Conservation (phyloP, 345 rosid genomes). For the Rubroshorea leprosula region DNA sequence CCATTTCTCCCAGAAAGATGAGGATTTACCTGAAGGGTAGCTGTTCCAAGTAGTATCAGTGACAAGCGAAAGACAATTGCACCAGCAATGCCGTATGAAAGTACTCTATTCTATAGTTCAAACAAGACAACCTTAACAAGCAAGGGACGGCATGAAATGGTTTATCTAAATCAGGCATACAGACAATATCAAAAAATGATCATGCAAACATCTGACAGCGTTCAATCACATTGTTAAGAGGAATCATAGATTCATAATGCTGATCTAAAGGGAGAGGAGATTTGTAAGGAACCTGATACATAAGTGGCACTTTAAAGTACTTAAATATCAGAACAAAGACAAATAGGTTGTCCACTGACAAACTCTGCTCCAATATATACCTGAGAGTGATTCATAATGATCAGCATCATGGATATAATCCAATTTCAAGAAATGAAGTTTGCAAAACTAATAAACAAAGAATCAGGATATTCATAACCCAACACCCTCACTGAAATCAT, state of each 20-base stretch:
- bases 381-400: slow-evolving; percentile 39
- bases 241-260: background rate
- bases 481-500: too few relatives aligned
- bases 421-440: background rate
- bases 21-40: slow-evolving; percentile 75
- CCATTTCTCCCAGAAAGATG: background rate
- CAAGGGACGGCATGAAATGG: slow-evolving; percentile 5
- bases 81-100: slow-evolving; percentile 88
- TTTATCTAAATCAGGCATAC: background rate
- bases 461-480: background rate
- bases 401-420: slow-evolving; percentile 5
- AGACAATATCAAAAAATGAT: background rate
- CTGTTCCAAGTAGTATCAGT: slow-evolving; percentile 80
- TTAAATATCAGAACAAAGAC: slow-evolving; percentile 90
- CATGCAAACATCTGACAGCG: slow-evolving; percentile 1
- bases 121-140: slow-evolving; percentile 18
- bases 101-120: slow-evolving; percentile 63
- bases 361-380: slow-evolving; percentile 91
- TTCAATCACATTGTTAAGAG: background rate
- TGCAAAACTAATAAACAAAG: background rate
- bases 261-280: slow-evolving; percentile 4
- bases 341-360: slow-evolving; percentile 93
- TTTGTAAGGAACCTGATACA: slow-evolving; percentile 69
- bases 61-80: slow-evolving; percentile 73
- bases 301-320: slow-evolving; percentile 84